A percentile compares a stretch with the other conserved stretches of the same genome.
Evolutionary conservation across 371 early-diverging fungal species (phyloP).

Genomic region (Rhizomucor miehei): DNA sequence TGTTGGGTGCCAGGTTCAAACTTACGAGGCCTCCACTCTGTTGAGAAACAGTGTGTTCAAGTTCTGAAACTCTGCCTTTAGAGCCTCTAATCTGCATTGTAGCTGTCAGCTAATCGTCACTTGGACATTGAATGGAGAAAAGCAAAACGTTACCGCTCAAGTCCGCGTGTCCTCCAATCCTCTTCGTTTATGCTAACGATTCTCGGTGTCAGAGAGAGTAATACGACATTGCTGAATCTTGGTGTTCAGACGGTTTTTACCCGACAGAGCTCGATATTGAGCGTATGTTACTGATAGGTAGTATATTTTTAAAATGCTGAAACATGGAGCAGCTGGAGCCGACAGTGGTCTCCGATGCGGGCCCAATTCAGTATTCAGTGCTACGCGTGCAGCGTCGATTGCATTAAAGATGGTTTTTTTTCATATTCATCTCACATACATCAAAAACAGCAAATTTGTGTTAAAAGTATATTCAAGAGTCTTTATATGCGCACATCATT

Average conservation of each 20-base stretch:
- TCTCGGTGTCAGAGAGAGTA: background rate
- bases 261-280: conserved; percentile 37
- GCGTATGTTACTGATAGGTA: conserved; percentile 37
- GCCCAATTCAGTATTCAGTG: no score
- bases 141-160: conserved; percentile 15
- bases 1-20: background rate
- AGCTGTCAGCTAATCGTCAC: conserved; percentile 1
- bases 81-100: conserved; percentile 19
- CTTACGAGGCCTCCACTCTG: conserved; percentile 20
- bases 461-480: no score
- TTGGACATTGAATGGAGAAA: background rate
- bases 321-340: no score
- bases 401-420: no score
- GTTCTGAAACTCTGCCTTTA: conserved; percentile 30
- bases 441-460: no score
- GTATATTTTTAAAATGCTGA: conserved; percentile 44
- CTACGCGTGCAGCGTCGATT: no score
- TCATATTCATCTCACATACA: no score
- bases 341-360: no score
- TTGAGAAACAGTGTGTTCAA: conserved; percentile 24
- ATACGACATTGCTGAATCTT: background rate
- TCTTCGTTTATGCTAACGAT: conserved; percentile 22
- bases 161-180: conserved; percentile 24
- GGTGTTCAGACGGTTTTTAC: conserved; percentile 9
- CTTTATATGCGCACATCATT: no score